Percentiles rank a stretch among this genome's conserved stretches.
Evolutionary conservation across 1,139 yeast genomes (phyloP).

Genomic region (Yarrowia galli): DNA sequence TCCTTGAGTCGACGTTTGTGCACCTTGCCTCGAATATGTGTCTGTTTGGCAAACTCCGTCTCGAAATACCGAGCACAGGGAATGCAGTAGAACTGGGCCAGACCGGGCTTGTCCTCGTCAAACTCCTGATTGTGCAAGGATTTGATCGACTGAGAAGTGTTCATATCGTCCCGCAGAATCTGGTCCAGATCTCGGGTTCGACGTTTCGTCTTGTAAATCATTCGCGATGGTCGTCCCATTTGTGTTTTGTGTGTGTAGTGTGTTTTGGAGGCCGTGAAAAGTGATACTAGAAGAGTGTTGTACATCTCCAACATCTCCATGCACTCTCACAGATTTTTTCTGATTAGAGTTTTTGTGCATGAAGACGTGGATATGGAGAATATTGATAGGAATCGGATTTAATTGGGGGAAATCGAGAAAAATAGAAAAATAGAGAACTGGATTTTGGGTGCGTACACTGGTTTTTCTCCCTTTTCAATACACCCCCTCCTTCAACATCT

Average conservation of each 20-base stretch:
- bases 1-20: constrained; percentile 88
- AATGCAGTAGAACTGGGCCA: constrained; percentile 93
- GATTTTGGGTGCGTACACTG: no score
- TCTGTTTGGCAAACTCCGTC: constrained; percentile 71
- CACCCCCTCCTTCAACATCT: no score
- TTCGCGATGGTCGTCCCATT: constrained; percentile 86
- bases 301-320: no score
- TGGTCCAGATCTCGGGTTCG: constrained; percentile 73
- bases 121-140: constrained; percentile 76
- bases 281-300: no score
- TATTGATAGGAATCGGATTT: no score
- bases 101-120: constrained; percentile 90
- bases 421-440: neutral
- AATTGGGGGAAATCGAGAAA: neutral
- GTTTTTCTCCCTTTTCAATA: no score
- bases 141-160: constrained; percentile 66
- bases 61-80: constrained; percentile 95
- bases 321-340: constrained; percentile 11
- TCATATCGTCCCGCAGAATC: constrained; percentile 72
- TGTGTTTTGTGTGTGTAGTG: constrained; percentile 40
- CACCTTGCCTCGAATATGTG: constrained; percentile 75
- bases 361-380: neutral
- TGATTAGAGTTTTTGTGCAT: constrained; percentile 9
- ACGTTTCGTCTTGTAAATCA: constrained; percentile 55
- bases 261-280: no score